Evolutionary conservation across 1,284 basidiomycete species (phyloP).

Genomic region (Naganishia albida): DNA sequence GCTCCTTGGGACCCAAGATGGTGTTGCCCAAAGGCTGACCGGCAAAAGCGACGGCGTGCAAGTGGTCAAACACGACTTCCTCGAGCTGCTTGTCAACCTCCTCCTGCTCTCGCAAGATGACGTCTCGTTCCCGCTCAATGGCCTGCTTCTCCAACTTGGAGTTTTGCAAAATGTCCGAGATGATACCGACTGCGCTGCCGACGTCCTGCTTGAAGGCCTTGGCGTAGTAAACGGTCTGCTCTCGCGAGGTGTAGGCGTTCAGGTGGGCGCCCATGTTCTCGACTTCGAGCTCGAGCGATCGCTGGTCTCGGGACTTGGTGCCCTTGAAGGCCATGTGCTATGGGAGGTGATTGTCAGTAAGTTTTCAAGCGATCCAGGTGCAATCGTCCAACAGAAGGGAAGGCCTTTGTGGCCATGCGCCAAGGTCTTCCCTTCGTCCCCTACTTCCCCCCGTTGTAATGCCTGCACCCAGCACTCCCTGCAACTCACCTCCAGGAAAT

Average conservation of each 20-base stretch:
- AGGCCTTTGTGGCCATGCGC: neutral
- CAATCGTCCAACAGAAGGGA: neutral
- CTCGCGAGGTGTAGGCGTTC: constrained; percentile 97
- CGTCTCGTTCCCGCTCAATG: constrained; percentile 94
- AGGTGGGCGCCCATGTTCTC: constrained; percentile 98
- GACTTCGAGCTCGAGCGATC: constrained; percentile 92
- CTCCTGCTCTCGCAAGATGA: constrained; percentile 96
- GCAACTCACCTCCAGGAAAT: constrained; percentile 83
- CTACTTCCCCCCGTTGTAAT: too few species aligned
- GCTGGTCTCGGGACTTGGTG: constrained; percentile 85
- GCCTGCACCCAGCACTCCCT: neutral
- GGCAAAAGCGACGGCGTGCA: constrained; percentile 96
- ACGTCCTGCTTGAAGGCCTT: constrained; percentile 99
- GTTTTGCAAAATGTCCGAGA: constrained; percentile 97
- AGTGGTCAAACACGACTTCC: constrained; percentile 98
- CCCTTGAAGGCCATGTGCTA: constrained; percentile 66
- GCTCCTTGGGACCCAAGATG: constrained; percentile 94
- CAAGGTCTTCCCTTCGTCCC: neutral
- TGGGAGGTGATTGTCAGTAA: neutral
- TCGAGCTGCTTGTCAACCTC: constrained; percentile 98
- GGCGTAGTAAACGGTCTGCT: constrained; percentile 99
- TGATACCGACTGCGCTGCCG: constrained; percentile 87
- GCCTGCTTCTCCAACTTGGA: constrained; percentile 87
- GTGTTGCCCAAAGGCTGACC: constrained; percentile 93
- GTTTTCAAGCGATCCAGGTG: neutral